Conservation (phyloP, 202 grass and related monocot genomes). For the Eragrostis tef region DNA sequence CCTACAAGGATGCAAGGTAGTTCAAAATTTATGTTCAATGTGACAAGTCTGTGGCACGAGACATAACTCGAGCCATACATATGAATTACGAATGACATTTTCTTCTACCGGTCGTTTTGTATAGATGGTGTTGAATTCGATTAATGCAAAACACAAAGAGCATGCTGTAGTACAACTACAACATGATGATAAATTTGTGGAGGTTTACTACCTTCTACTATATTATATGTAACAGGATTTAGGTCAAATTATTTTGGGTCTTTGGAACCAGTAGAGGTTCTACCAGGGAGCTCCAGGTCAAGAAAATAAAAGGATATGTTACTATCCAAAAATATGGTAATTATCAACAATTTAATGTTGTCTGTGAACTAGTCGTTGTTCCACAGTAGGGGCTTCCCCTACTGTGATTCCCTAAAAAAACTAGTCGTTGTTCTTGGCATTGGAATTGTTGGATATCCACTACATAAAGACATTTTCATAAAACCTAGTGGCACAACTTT, state of each 20-base stretch:
- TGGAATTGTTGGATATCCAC: not conserved
- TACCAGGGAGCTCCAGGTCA: not conserved
- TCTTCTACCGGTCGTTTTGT: not conserved
- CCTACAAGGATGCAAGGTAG: conserved; percentile 39
- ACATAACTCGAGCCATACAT: not conserved
- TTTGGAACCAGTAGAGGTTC: not conserved
- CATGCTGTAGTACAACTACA: conserved; percentile 1
- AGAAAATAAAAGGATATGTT: not conserved
- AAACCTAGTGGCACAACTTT: too few relatives aligned
- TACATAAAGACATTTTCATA: not conserved
- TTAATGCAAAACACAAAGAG: not conserved
- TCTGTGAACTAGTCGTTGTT: not conserved
- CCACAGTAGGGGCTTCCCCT: too few relatives aligned
- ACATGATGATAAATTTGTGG: not conserved
- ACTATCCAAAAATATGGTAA: not conserved
- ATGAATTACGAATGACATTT: conserved; percentile 51
- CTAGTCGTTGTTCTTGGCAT: too few relatives aligned
- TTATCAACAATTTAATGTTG: not conserved
- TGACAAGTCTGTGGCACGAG: not conserved
- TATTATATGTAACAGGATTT: conserved; percentile 9
- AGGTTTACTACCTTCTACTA: not conserved
- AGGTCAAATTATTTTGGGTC: not conserved
- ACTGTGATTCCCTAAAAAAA: too few relatives aligned
- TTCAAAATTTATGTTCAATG: too few relatives aligned
- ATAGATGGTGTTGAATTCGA: not conserved